Base-by-base conservation (phyloP, 495 filamentous ascomycete genomes). In the Collariella sp. region DNA sequence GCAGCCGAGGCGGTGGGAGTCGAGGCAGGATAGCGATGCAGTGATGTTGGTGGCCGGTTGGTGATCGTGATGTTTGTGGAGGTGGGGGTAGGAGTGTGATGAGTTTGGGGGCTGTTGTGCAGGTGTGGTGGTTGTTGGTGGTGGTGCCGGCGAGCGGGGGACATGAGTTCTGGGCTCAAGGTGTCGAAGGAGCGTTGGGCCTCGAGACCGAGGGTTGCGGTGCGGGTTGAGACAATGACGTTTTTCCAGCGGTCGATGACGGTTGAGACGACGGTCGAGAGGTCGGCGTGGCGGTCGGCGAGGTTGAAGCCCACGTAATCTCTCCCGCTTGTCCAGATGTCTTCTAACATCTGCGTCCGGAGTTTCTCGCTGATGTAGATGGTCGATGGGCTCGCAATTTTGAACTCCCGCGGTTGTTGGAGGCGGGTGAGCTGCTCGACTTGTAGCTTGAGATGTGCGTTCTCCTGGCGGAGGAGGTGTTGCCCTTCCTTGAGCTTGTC, bases 381-480 rank as follows among this genome's bases (percentile, higher is more conserved):
- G 1, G 77, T 85, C 26, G 79, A 71, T 0, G 87, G 82, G 0
- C 81, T 79, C 31, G 79, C 72, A n/a, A 85, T 72, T 20, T 79
- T 78, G 61, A 86, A 87, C 59, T 91, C 86, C 6, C 82, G 75
- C 7, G 85, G 84, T 62, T 86, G 83, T 61, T 89, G 83, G 49
- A 81, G 77, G 18, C 79, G 76, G 39, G 77, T 83, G 5, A 90
- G 69, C 19, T 83, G 78, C 44, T 88, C 83, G 19, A 89, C 75
- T 62, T 88, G 84, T 0, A 72, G 68, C 49, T 82, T 84, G 19
- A 93, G 77, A 61, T 89, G 83, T 35, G 79, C 79, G 20, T 83
- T 82, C 64, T 94, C 86, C 61, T 87, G 83, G 44, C 81, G 78
- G 2, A 82, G 75, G 10, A 74, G 64, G 18, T 83, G 82, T 22